These are phyloP conservation scores for Pistacia vera DNA, from an alignment of 345 rosid species.

Conservation along the genomic window DNA sequence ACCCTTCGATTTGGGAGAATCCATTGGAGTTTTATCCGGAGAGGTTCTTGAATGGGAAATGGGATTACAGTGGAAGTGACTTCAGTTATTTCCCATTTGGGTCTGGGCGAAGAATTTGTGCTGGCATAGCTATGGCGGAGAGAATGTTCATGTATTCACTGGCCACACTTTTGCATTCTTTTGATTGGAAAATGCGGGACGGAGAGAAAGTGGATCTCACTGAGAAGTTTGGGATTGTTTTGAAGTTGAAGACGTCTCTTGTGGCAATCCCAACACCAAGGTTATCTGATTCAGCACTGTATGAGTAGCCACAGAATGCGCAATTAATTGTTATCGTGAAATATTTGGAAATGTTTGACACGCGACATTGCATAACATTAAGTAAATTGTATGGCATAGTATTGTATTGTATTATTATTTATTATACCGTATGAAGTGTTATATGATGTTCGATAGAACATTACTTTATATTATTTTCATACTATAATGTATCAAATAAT, in stretches of 20 bases:
- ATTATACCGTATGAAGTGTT: too few species aligned
- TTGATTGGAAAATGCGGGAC: constrained; percentile 58
- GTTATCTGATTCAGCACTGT: constrained; percentile 44
- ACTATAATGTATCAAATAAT: too few species aligned
- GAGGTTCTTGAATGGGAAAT: constrained; percentile 43
- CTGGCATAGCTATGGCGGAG: constrained; percentile 69
- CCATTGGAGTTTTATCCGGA: constrained; percentile 54
- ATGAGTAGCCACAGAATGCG: background rate
- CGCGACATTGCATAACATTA: too few species aligned
- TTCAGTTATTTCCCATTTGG: constrained; percentile 77
- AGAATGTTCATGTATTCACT: constrained; percentile 63
- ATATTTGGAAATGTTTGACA: too few species aligned
- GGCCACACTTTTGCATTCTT: constrained; percentile 68
- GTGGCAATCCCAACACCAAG: constrained; percentile 55
- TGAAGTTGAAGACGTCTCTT: constrained; percentile 63
- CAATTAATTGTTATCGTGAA: too few species aligned
- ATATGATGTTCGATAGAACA: too few species aligned
- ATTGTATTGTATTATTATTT: too few species aligned
- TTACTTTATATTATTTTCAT: too few species aligned
- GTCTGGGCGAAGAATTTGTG: constrained; percentile 78
- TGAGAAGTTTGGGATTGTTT: constrained; percentile 73
- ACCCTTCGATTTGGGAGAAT: constrained; percentile 53
- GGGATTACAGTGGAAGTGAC: constrained; percentile 62
- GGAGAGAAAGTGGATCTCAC: constrained; percentile 38
- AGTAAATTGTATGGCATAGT: too few species aligned